Evolutionary conservation across 2,329 filamentous ascomycete genomes (phyloP).

Genomic region (Myriosclerotinia curreyana): DNA sequence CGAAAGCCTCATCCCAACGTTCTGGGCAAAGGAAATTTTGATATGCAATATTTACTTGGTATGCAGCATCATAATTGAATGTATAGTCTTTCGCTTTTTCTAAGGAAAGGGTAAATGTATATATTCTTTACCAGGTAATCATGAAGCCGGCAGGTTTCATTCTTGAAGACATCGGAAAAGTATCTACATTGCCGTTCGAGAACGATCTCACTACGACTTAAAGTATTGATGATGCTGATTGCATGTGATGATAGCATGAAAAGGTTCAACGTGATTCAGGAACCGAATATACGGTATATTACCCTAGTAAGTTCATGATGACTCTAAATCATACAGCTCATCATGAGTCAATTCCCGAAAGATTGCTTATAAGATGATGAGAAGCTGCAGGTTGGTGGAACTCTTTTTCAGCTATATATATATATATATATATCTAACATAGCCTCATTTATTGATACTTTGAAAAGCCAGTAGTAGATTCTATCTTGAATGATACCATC

Average conservation of each 20-base stretch:
- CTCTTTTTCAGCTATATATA: neutral
- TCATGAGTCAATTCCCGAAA: neutral
- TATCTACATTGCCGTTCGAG: too few relatives aligned
- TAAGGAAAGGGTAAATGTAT: neutral
- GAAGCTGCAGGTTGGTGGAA: slow-evolving; percentile 4
- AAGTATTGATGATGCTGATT: neutral
- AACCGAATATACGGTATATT: neutral
- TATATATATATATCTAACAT: too few relatives aligned
- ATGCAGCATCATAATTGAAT: neutral
- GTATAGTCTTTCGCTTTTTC: neutral
- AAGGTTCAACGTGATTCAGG: slow-evolving; percentile 9
- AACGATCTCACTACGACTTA: too few relatives aligned
- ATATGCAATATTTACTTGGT: neutral
- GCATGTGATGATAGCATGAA: neutral
- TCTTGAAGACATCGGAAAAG: too few relatives aligned
- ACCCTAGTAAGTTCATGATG: too few relatives aligned
- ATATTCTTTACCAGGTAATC: too few relatives aligned
- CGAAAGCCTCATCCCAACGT: neutral
- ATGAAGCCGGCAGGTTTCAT: too few relatives aligned
- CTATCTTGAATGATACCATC: too few relatives aligned
- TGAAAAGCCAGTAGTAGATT: too few relatives aligned
- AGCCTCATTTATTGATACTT: neutral
- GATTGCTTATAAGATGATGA: slow-evolving; percentile 1
- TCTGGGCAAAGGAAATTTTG: neutral
- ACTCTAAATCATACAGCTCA: neutral